phyloP scores from a whole-genome alignment of 352 stramenopile species.

The Pythium rishiriense region DNA sequence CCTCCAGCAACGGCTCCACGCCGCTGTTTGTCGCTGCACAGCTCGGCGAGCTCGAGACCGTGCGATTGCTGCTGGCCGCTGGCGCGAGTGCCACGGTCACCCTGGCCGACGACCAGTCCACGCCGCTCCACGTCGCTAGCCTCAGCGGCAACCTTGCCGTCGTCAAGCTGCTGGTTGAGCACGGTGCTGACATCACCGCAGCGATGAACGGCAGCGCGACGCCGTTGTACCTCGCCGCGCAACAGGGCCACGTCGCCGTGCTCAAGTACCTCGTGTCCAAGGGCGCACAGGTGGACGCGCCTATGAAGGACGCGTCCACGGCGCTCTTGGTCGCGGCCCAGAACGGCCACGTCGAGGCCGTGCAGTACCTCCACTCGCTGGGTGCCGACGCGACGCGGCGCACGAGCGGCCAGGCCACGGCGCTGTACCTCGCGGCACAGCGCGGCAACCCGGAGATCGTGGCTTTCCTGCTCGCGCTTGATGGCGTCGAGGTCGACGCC shows the following conservation, averaged over 20 bases:
- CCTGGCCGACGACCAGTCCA: slow-evolving; percentile 24
- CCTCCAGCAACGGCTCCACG: slow-evolving; percentile 34
- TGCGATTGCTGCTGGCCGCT: slow-evolving; percentile 57
- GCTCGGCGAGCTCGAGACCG: slow-evolving; percentile 56
- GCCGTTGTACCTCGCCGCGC: slow-evolving; percentile 38
- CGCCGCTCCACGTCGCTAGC: slow-evolving; percentile 25
- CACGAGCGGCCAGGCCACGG: slow-evolving; percentile 24
- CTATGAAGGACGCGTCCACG: slow-evolving; percentile 30
- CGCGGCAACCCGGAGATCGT: slow-evolving; percentile 30
- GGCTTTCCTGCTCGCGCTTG: slow-evolving; percentile 21
- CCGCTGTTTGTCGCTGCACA: slow-evolving; percentile 55
- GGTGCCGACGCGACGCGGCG: slow-evolving; percentile 21
- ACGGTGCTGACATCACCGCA: slow-evolving; percentile 24
- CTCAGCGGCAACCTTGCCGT: slow-evolving; percentile 24
- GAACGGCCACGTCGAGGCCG: slow-evolving; percentile 26
- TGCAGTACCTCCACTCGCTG: slow-evolving; percentile 24
- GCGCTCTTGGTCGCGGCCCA: slow-evolving; percentile 29
- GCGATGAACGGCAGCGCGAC: slow-evolving; percentile 36
- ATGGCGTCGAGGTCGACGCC: slow-evolving; percentile 15
- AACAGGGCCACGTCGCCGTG: slow-evolving; percentile 29
- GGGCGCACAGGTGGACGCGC: slow-evolving; percentile 18
- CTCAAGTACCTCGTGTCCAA: slow-evolving; percentile 26
- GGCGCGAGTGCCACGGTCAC: slow-evolving; percentile 52
- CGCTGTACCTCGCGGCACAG: slow-evolving; percentile 30
- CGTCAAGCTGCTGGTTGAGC: slow-evolving; percentile 26